phyloP scores from a whole-genome alignment of 2,329 filamentous ascomycete species.

The Diplodia mutila region DNA sequence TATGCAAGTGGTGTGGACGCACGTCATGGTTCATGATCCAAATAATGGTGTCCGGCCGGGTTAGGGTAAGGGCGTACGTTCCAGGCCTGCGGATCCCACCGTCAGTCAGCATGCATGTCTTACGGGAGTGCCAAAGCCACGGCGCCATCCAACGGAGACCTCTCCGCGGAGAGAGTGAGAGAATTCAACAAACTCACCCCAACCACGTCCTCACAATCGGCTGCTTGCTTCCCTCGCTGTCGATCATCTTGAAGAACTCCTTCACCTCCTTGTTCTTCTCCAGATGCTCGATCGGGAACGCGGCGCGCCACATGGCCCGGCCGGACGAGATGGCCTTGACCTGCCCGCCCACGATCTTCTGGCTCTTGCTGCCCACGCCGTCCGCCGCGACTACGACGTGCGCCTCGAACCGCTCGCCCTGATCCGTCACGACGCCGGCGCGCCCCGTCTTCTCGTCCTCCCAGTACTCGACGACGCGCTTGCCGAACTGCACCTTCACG shows the following conservation, averaged over 20 bases:
- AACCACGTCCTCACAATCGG: conserved; percentile 53
- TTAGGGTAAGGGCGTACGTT: conserved; percentile 52
- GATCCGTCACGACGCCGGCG: conserved; percentile 41
- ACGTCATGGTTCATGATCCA: conserved; percentile 57
- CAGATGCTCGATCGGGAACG: conserved; percentile 48
- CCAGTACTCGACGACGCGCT: conserved; percentile 49
- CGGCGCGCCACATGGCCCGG: conserved; percentile 47
- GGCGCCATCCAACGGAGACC: not conserved
- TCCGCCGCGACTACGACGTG: conserved; percentile 47
- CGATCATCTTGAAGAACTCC: conserved; percentile 52
- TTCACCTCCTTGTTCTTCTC: conserved; percentile 52
- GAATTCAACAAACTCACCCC: conserved; percentile 32
- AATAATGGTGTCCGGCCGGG: conserved; percentile 52
- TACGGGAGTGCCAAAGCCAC: conserved; percentile 23
- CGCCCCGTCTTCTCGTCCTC: conserved; percentile 47
- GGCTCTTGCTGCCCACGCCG: conserved; percentile 51
- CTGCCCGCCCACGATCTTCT: conserved; percentile 50
- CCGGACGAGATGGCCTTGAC: conserved; percentile 47
- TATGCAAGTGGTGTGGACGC: conserved; percentile 19
- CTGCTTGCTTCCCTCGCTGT: conserved; percentile 39
- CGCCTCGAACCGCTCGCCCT: conserved; percentile 48
- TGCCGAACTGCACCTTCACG: conserved; percentile 48
- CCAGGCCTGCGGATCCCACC: conserved; percentile 30
- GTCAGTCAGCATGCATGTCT: conserved; percentile 26
- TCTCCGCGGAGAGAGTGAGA: not conserved